phyloP scores from a whole-genome alignment of 1,284 basidiomycete species.

The Leccinum griseonigrum region DNA sequence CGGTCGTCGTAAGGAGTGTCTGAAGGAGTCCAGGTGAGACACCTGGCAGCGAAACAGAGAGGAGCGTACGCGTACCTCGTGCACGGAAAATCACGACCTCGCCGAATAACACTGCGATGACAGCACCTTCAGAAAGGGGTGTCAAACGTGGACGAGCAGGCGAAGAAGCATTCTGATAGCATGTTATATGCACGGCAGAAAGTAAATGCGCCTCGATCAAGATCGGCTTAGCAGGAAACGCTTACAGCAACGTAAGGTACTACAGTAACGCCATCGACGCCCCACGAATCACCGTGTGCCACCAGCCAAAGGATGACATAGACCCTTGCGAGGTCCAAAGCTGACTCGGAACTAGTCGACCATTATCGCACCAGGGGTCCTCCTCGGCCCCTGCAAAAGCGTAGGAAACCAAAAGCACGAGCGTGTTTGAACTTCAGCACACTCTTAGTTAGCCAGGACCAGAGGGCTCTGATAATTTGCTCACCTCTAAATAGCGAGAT shows the following conservation, averaged over 20 bases:
- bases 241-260: constrained; percentile 77
- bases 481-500: constrained; percentile 63
- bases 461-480: constrained; percentile 14
- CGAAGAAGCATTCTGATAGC: constrained; percentile 58
- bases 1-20: constrained; percentile 71
- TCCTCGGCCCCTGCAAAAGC: constrained; percentile 49
- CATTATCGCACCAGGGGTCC: constrained; percentile 36
- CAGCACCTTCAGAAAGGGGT: constrained; percentile 51
- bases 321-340: constrained; percentile 51
- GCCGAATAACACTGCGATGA: constrained; percentile 68
- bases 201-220: too few relatives aligned
- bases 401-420: constrained; percentile 68
- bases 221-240: constrained; percentile 2
- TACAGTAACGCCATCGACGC: constrained; percentile 40
- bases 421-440: constrained; percentile 42
- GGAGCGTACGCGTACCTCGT: constrained; percentile 42
- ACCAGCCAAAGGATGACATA: constrained; percentile 59
- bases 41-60: not conserved
- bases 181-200: not conserved
- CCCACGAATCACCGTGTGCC: constrained; percentile 27
- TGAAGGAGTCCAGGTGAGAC: constrained; percentile 28
- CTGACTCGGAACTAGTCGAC: constrained; percentile 35
- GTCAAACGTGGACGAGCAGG: constrained; percentile 69
- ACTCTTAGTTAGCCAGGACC: constrained; percentile 4
- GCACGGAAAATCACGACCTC: constrained; percentile 74